Conservation (phyloP, 2,329 filamentous ascomycete species). For the Ascochyta viciae-villosae region DNA sequence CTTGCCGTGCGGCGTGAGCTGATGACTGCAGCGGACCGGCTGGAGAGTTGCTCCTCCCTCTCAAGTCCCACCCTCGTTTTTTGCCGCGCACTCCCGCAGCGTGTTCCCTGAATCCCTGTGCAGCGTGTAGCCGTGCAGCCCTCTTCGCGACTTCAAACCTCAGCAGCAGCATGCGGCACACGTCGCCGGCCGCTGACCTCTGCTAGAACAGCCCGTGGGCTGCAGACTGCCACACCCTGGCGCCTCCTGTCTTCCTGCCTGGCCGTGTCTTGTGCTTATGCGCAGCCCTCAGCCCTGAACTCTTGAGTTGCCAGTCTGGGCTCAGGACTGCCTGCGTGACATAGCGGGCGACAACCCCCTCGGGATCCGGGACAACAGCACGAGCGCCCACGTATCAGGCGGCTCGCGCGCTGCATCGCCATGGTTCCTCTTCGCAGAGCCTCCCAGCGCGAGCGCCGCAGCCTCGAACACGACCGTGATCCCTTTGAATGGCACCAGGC, state of each 20-base stretch:
- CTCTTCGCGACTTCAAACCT: slow-evolving; percentile 17
- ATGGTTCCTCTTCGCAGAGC: slow-evolving; percentile 35
- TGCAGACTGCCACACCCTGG: slow-evolving; percentile 8
- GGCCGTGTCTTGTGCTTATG: slow-evolving; percentile 33
- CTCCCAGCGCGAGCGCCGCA: slow-evolving; percentile 31
- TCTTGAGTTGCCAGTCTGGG: slow-evolving; percentile 25
- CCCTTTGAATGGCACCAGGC: slow-evolving; percentile 44
- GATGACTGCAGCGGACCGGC: slow-evolving; percentile 28
- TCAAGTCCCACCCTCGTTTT: neutral
- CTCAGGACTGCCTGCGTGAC: slow-evolving; percentile 31
- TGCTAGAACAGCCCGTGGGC: slow-evolving; percentile 28
- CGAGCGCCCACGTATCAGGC: slow-evolving; percentile 10
- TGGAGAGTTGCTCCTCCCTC: slow-evolving; percentile 6
- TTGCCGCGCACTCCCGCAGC: slow-evolving; percentile 18
- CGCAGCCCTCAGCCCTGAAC: slow-evolving; percentile 30
- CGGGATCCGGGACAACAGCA: slow-evolving; percentile 21
- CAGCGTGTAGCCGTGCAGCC: slow-evolving; percentile 5
- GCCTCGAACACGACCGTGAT: slow-evolving; percentile 27
- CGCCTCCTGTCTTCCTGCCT: neutral
- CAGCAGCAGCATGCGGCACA: slow-evolving; percentile 30
- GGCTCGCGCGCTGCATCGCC: slow-evolving; percentile 17
- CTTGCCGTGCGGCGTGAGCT: slow-evolving; percentile 20
- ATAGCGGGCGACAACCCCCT: slow-evolving; percentile 29
- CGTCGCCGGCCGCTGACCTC: slow-evolving; percentile 19
- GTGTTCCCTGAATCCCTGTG: neutral